Conservation (phyloP, 2,329 filamentous ascomycete genomes). For the Penicillium occitanis region DNA sequence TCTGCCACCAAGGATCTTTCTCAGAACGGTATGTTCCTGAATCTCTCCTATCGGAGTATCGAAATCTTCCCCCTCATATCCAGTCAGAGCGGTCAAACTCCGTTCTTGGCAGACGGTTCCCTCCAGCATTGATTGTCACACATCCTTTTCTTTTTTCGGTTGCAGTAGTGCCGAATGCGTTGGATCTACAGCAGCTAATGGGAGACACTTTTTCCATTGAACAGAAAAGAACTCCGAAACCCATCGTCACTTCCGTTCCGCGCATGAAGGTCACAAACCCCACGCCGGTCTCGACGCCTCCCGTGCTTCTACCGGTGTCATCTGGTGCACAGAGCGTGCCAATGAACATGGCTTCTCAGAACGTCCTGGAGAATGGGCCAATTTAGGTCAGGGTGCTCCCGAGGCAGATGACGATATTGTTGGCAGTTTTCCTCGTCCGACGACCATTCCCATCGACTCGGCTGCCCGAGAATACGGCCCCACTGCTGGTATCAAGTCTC, state of each 20-base stretch:
- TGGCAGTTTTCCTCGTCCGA: constrained; percentile 81
- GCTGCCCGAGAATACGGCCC: constrained; percentile 86
- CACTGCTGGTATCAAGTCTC: constrained; percentile 87
- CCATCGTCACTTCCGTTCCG: constrained; percentile 83
- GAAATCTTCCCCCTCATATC: background rate
- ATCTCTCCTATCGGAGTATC: background rate
- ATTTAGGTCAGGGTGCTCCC: constrained; percentile 88
- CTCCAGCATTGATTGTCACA: background rate
- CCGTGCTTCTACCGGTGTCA: constrained; percentile 86
- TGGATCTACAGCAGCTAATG: background rate
- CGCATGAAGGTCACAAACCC: constrained; percentile 85
- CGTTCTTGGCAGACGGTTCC: constrained; percentile 10
- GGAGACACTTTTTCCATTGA: constrained; percentile 49
- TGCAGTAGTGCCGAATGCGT: background rate
- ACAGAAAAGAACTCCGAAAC: constrained; percentile 78
- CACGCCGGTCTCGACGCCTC: constrained; percentile 88
- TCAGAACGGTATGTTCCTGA: constrained; percentile 42
- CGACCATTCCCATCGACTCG: constrained; percentile 72
- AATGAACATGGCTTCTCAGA: constrained; percentile 86
- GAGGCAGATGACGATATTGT: constrained; percentile 92
- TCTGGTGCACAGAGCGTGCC: constrained; percentile 73
- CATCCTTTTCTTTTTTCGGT: background rate
- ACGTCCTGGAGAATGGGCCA: constrained; percentile 80
- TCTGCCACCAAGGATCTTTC: constrained; percentile 47
- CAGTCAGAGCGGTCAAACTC: constrained; percentile 6